Conservation (phyloP, 129 eudicot genomes). For the Ambrosia trifida region DNA sequence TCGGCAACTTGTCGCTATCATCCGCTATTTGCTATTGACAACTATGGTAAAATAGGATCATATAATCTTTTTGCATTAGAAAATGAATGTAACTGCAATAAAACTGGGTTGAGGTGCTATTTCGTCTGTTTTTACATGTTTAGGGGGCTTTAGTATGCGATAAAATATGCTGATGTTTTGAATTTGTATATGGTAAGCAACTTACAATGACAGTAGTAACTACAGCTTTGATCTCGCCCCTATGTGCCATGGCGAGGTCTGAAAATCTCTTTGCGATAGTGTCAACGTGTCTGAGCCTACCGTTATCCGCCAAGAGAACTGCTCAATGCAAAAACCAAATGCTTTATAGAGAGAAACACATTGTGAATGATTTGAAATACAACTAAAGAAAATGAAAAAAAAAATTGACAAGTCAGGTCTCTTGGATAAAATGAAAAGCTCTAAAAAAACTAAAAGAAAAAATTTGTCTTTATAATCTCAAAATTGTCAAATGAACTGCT, state of each 20-base stretch:
- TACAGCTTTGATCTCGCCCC: slow-evolving; percentile 76
- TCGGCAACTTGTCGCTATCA: too few species aligned
- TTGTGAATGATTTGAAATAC: background rate
- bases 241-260: slow-evolving; percentile 87
- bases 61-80: too few species aligned
- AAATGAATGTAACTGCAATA: too few species aligned
- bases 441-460: too few species aligned
- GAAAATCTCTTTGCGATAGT: slow-evolving; percentile 65
- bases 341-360: background rate
- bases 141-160: too few species aligned
- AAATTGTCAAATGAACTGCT: background rate
- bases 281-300: slow-evolving; percentile 71
- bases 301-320: slow-evolving; percentile 79
- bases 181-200: slow-evolving; percentile 14
- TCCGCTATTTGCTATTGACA: too few species aligned
- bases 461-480: too few species aligned
- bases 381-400: background rate
- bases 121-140: too few species aligned
- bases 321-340: slow-evolving; percentile 10
- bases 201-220: slow-evolving; percentile 91
- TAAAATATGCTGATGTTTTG: background rate
- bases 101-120: too few species aligned
- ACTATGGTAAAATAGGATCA: too few species aligned
- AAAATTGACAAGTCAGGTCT: too few species aligned
- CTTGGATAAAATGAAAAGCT: too few species aligned